A percentile compares a stretch with the other conserved stretches of the same genome.
Evolutionary conservation across 345 rosid species (phyloP).

Genomic region (Adansonia digitata): DNA sequence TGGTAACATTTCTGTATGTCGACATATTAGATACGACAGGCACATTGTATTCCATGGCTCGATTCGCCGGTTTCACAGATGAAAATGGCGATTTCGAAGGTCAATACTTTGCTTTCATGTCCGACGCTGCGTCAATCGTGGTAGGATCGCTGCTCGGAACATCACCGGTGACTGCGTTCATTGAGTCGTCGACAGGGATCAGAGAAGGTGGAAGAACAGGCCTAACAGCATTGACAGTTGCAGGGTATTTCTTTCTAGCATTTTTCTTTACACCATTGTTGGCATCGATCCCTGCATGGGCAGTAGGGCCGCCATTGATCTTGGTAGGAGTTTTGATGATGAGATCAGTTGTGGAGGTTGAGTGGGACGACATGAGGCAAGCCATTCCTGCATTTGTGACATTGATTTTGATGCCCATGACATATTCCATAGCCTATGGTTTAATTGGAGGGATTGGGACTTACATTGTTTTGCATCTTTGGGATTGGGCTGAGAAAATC

Average conservation of each 20-base stretch:
- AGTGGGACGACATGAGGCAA: constrained; percentile 79
- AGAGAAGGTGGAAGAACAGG: constrained; percentile 85
- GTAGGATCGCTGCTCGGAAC: constrained; percentile 77
- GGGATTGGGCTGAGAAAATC: constrained; percentile 57
- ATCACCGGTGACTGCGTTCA: constrained; percentile 71
- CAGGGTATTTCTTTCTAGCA: constrained; percentile 68
- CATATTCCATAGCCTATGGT: constrained; percentile 82
- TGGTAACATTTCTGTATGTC: constrained; percentile 71
- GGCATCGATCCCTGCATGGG: constrained; percentile 89
- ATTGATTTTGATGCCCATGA: constrained; percentile 73
- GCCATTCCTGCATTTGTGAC: constrained; percentile 87
- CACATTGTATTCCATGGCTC: constrained; percentile 78
- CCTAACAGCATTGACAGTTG: constrained; percentile 72
- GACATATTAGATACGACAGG: constrained; percentile 84
- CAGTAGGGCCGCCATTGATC: constrained; percentile 85
- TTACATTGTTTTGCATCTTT: constrained; percentile 48
- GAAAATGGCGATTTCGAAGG: constrained; percentile 62
- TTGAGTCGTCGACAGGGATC: constrained; percentile 85
- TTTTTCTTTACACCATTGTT: constrained; percentile 75
- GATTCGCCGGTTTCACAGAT: constrained; percentile 67
- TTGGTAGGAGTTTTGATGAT: constrained; percentile 92
- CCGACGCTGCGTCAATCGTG: constrained; percentile 73
- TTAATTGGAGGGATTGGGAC: constrained; percentile 79
- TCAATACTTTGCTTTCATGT: constrained; percentile 89
- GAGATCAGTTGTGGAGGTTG: constrained; percentile 72